Percentiles rank a stretch among this genome's conserved stretches.
Conservation (phyloP, 2,329 filamentous ascomycete genomes). For the Epichloe brachyelytri region DNA sequence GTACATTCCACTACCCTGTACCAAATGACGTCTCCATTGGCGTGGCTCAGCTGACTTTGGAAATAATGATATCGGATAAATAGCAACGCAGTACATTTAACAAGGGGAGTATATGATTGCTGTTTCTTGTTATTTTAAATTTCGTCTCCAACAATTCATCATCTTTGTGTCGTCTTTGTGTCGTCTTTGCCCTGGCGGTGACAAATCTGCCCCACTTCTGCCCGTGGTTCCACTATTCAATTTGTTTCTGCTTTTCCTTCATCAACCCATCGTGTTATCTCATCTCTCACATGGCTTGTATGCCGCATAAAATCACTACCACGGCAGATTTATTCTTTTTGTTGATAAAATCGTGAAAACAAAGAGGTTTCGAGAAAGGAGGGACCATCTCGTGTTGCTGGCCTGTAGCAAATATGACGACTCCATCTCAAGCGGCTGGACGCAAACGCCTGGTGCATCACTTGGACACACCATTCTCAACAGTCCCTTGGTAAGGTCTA, state of each 20-base stretch:
- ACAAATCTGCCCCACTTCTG: not conserved
- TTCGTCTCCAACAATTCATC: not conserved
- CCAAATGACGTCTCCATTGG: no score
- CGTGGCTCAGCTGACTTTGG: no score
- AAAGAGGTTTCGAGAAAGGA: not conserved
- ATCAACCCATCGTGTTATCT: not conserved
- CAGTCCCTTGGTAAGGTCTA: conserved; percentile 42
- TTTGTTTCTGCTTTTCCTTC: not conserved
- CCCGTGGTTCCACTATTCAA: not conserved
- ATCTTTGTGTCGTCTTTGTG: not conserved
- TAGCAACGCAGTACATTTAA: no score
- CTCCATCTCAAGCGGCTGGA: conserved; percentile 9
- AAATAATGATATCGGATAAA: no score
- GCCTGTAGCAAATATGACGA: conserved; percentile 12
- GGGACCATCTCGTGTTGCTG: not conserved
- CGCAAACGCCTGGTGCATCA: conserved; percentile 50
- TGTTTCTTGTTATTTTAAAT: no score
- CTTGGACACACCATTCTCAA: conserved; percentile 52
- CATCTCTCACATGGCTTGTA: not conserved
- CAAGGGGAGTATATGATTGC: no score
- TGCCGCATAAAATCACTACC: not conserved
- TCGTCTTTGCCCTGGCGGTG: not conserved
- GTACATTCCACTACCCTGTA: no score
- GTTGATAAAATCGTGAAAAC: no score
- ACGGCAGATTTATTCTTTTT: not conserved